These are phyloP conservation scores for Cladosporium colombiae DNA, from an alignment of 2,329 filamentous ascomycete species.

Conservation along the genomic window DNA sequence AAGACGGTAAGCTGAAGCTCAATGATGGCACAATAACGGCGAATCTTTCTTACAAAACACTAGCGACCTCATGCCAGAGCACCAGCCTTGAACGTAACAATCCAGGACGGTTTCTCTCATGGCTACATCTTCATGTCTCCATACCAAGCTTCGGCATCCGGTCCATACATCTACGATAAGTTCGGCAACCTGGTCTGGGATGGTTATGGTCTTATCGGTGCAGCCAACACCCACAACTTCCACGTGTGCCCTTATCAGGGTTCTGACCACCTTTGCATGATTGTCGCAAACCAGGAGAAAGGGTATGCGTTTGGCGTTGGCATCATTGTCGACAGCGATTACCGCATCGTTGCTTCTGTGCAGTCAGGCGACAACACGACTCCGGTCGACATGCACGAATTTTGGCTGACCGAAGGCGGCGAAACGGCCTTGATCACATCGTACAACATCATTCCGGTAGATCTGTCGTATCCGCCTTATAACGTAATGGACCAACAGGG, in stretches of 20 bases:
- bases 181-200: conserved; percentile 35
- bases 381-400: conserved; percentile 50
- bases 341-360: conserved; percentile 47
- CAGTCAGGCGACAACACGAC: conserved; percentile 23
- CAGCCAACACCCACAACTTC: conserved; percentile 47
- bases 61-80: conserved; percentile 31
- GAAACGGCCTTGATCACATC: conserved; percentile 31
- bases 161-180: conserved; percentile 34
- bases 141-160: conserved; percentile 23
- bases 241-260: conserved; percentile 49
- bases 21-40: background rate
- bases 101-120: conserved; percentile 22
- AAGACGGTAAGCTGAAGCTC: conserved; percentile 13
- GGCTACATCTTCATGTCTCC: conserved; percentile 32
- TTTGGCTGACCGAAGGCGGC: conserved; percentile 44
- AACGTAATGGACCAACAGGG: conserved; percentile 32
- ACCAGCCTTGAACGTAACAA: conserved; percentile 28
- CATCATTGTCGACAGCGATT: conserved; percentile 48
- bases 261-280: conserved; percentile 48
- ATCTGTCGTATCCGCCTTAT: conserved; percentile 39
- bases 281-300: conserved; percentile 42
- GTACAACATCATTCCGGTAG: conserved; percentile 36
- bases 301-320: conserved; percentile 48
- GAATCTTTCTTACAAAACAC: background rate
- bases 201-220: conserved; percentile 38